Base-by-base conservation (phyloP, 176 grass and related monocot species). In the Triticum dicoccoides region DNA sequence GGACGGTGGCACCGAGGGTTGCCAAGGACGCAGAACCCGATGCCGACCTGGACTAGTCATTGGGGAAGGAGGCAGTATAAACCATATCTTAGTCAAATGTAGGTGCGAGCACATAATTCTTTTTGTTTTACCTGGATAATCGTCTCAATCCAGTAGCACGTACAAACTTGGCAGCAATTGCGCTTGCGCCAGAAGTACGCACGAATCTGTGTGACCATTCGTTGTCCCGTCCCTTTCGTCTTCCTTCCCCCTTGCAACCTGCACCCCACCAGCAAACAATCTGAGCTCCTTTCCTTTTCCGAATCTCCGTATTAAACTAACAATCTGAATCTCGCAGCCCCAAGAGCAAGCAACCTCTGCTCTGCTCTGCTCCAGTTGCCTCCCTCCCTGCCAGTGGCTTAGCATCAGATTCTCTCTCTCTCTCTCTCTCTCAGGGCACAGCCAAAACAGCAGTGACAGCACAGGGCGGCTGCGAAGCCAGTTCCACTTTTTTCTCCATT, bases 391-490 rank as follows among this genome's bases (percentile, higher is more conserved):
- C 32, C 5, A 13, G 39, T 30, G 20, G 39, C 54, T 33, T 51
- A 4, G 79, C 69, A 82, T 68, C 77, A 80, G 77, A 80, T 86
- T 80, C 54, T 61, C 25, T 52, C 39, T 52, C 49, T 7, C 49
- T 80, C 54, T 61, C 25, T 52, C 39, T 52, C 49, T 7, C 49
- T 14, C 59, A 3, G 49, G 59, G 63, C 78, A 42, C 29, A 49
- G 17, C 52, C 29, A 59, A 74, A 61, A 38, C 66, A 80, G 59
- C 61, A 76, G 61, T 67, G 77, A 81, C 61, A 89, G 82, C 88
- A 27, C 65, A 52, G 1, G 44, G 68, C 59, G 49, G 4, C 0
- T 51, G 51, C 47, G 11, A 77, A 65, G 21, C 69, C 79, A 79
- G 84, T 69, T 77, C 54, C 5, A 4, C 73, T 2, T 80, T 77